A percentile compares a stretch with the other conserved stretches of the same genome.
Conservation (phyloP, 1,139 yeast genomes). For the Diutina mesorugosa region DNA sequence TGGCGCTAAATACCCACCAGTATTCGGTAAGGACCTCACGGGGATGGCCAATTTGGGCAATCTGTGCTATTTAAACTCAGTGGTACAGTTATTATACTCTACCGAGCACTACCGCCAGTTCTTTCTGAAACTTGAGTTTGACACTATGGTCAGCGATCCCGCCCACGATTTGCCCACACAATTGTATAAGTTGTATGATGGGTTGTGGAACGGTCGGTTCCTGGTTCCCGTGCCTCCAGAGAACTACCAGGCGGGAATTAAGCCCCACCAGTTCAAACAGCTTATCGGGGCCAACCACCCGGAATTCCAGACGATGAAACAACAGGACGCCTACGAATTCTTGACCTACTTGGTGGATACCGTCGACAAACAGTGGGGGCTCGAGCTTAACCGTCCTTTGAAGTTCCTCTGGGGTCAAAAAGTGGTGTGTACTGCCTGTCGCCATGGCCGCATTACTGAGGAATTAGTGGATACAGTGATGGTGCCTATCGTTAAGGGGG, state of each 20-base stretch:
- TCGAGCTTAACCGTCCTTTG: conserved; percentile 35
- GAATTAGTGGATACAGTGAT: conserved; percentile 62
- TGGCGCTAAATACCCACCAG: conserved; percentile 53
- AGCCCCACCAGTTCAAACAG: conserved; percentile 64
- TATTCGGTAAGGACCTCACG: conserved; percentile 58
- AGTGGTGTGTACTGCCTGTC: conserved; percentile 49
- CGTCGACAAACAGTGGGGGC: conserved; percentile 41
- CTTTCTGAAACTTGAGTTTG: conserved; percentile 16
- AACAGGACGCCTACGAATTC: conserved; percentile 93
- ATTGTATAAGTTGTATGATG: conserved; percentile 67
- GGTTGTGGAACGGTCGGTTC: conserved; percentile 63
- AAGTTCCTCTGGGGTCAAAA: conserved; percentile 57
- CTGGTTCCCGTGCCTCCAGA: conserved; percentile 33
- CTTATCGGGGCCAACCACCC: conserved; percentile 66
- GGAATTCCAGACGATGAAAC: conserved; percentile 78
- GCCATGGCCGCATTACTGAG: conserved; percentile 41
- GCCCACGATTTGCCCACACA: conserved; percentile 57
- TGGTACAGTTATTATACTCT: conserved; percentile 50
- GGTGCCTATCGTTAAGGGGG: conserved; percentile 35
- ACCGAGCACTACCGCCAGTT: conserved; percentile 24
- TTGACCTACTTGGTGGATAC: conserved; percentile 54
- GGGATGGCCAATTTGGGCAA: conserved; percentile 88
- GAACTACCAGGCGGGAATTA: conserved; percentile 62
- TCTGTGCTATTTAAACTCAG: conserved; percentile 82
- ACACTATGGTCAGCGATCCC: conserved; percentile 32